Evolutionary conservation across 306 rosid species (phyloP).

Genomic region (Begonia peltatifolia): DNA sequence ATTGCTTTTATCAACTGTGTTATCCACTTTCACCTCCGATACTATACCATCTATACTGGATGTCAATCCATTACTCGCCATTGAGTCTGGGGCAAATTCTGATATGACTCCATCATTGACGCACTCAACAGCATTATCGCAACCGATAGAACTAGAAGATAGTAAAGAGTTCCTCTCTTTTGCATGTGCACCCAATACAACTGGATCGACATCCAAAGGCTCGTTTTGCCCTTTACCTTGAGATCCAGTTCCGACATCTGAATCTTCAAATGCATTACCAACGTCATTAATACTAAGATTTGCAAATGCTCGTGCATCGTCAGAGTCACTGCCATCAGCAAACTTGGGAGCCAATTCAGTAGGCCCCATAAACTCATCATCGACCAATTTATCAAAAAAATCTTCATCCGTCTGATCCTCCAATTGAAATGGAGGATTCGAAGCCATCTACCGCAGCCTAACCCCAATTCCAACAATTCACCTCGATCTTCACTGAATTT

Average conservation of each 20-base stretch:
- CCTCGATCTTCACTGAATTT: slow-evolving; percentile 17
- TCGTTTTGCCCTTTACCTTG: slow-evolving; percentile 10
- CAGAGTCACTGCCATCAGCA: slow-evolving; percentile 35
- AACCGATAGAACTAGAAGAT: slow-evolving; percentile 20
- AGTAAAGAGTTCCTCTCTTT: slow-evolving; percentile 15
- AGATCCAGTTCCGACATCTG: slow-evolving; percentile 15
- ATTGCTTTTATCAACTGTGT: slow-evolving; percentile 13
- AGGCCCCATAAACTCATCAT: slow-evolving; percentile 39
- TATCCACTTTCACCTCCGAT: slow-evolving; percentile 12
- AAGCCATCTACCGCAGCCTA: slow-evolving; percentile 49
- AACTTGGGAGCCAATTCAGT: slow-evolving; percentile 12
- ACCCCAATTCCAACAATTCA: slow-evolving; percentile 15
- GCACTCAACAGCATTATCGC: slow-evolving; percentile 9
- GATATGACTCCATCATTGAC: slow-evolving; percentile 1
- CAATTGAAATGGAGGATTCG: slow-evolving; percentile 64
- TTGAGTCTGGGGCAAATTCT: neutral
- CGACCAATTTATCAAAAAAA: slow-evolving; percentile 81
- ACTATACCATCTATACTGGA: slow-evolving; percentile 16
- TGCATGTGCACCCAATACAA: slow-evolving; percentile 11
- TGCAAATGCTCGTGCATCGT: slow-evolving; percentile 40
- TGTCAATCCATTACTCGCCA: slow-evolving; percentile 7
- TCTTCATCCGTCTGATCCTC: slow-evolving; percentile 91
- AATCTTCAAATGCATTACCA: slow-evolving; percentile 24
- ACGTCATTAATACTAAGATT: slow-evolving; percentile 32
- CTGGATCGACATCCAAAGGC: slow-evolving; percentile 13